Base-by-base conservation (phyloP, 768 basidiomycete genomes). In the Tricholoma flavovirens region DNA sequence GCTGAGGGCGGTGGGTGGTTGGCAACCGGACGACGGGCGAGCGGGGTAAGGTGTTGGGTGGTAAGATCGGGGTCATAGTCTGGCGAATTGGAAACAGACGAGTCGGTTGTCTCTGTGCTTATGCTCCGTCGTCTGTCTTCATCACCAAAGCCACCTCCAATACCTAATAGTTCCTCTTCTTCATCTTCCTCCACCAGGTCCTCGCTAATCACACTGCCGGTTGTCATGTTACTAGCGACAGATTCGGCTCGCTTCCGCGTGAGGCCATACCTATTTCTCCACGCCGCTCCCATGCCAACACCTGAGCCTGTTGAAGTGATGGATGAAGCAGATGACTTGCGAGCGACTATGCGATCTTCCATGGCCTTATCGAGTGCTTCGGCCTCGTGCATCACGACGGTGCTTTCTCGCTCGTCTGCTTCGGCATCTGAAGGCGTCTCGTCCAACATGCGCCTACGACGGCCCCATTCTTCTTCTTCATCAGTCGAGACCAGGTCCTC, bases 171-270 rank as follows among this genome's bases (percentile, higher is more conserved):
- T 56, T 84, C 86, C 49, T 81, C 71, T 65, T 92, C 88, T 66
- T 92, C 90, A 19, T 90, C 88, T 59, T 88, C 88, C 64, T 91
- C 90, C 9, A 92, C 82, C 8, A 91, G 80, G 52, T 92, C 78
- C 67, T 92, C 90, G 65, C 88, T 91, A 42, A 90, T 67, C 40
- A 87, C 72, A 66, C 90, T 92, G 62, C 80, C 80, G 36, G 69
- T 77, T 1, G 88, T 89, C 60, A 72, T 73, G 64, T 79, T 82
- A 64, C 88, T 90, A n/a, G 87, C 84, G 43, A 85, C 76, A 14
- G 90, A 92, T 2, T 81, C 87, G 7, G 87, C 78, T 45, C 90
- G 86, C 66, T 84, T 87, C 60, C 88, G 84, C 35, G 75, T 67
- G 42, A 53, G 59, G 36, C 77, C 79, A 63, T 84, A 89, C 50